Conservation (phyloP, 306 rosid species). For the Abrus pulchellus region DNA sequence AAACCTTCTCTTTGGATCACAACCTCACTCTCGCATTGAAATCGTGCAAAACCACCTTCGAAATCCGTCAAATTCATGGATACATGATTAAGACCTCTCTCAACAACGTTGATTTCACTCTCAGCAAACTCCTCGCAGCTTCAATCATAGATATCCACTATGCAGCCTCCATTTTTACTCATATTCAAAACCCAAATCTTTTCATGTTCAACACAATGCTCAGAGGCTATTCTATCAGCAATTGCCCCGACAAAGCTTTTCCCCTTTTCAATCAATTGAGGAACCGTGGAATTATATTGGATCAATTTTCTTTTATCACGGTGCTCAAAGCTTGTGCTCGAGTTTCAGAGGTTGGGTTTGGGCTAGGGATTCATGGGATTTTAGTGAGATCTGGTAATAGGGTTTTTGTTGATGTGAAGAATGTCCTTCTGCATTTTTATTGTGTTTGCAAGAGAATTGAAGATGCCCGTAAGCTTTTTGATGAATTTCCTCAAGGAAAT, state of each 20-base stretch:
- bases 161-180: constrained; percentile 69
- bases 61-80: constrained; percentile 65
- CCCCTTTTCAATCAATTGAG: constrained; percentile 64
- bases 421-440: constrained; percentile 66
- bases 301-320: constrained; percentile 65
- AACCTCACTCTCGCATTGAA: constrained; percentile 48
- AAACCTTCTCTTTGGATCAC: constrained; percentile 13
- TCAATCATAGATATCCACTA: constrained; percentile 61
- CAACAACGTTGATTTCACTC: constrained; percentile 57
- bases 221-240: constrained; percentile 65
- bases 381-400: constrained; percentile 63
- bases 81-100: constrained; percentile 65
- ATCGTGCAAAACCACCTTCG: constrained; percentile 59
- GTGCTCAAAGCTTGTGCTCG: constrained; percentile 69
- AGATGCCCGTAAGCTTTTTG: constrained; percentile 68
- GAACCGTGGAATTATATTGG: constrained; percentile 48
- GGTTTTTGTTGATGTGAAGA: constrained; percentile 61
- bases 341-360: constrained; percentile 54
- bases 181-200: constrained; percentile 63
- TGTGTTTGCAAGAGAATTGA: constrained; percentile 59
- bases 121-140: constrained; percentile 73
- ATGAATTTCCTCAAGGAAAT: constrained; percentile 62
- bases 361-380: constrained; percentile 73
- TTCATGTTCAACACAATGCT: constrained; percentile 81
- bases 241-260: constrained; percentile 58